Percentiles rank a stretch among this genome's conserved stretches.
Evolutionary conservation across 2,329 filamentous ascomycete species (phyloP).

Genomic region (Fusarium papillatum): DNA sequence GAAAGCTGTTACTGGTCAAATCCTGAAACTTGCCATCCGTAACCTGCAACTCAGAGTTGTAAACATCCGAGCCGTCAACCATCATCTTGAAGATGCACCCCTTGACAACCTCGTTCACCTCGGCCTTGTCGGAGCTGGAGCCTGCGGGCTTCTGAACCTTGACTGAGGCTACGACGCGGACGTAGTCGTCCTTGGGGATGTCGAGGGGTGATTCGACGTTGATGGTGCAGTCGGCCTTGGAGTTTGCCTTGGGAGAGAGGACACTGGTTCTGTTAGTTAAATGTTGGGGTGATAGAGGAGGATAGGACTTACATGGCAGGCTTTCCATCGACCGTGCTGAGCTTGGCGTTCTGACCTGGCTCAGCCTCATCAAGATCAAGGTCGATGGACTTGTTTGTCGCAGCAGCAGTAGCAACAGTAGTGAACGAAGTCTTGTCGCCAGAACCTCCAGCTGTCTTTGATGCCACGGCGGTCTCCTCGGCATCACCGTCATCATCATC

Average conservation of each 20-base stretch:
- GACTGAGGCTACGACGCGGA: slow-evolving; percentile 11
- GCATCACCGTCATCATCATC: neutral
- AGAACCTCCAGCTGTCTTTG: neutral
- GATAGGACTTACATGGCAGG: slow-evolving; percentile 14
- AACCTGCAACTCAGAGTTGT: neutral
- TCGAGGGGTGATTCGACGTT: neutral
- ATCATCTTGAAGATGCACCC: slow-evolving; percentile 15
- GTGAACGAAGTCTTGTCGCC: neutral
- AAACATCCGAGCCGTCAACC: slow-evolving; percentile 9
- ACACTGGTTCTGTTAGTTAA: slow-evolving; percentile 6
- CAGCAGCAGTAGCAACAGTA: neutral
- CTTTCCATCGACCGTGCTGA: slow-evolving; percentile 10
- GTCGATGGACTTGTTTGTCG: neutral
- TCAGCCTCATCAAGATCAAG: slow-evolving; percentile 10
- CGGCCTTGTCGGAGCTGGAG: neutral
- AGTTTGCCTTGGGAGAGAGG: slow-evolving; percentile 7
- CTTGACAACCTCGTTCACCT: neutral
- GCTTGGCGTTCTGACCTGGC: slow-evolving; percentile 6
- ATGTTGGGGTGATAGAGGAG: neutral
- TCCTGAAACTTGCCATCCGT: slow-evolving; percentile 8
- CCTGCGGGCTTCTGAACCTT: neutral
- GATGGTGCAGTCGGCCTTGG: slow-evolving; percentile 15
- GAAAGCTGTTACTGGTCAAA: neutral
- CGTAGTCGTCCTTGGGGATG: neutral
- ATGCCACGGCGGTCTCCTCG: neutral